These are phyloP conservation scores for Termitomyces sp. DNA, from an alignment of 768 basidiomycete genomes.

Conservation along the genomic window DNA sequence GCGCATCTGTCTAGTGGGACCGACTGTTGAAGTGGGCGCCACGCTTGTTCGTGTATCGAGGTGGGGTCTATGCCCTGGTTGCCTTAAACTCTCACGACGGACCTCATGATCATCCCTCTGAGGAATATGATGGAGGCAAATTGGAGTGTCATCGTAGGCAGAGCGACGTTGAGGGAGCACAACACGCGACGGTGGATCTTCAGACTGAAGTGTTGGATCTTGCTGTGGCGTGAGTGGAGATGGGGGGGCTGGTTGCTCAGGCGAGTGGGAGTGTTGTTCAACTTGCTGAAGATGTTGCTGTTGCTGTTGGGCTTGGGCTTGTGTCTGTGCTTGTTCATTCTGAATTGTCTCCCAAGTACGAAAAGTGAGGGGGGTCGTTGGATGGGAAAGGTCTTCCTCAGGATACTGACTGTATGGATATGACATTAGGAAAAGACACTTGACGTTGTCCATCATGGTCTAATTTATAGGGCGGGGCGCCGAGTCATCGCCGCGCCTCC, in stretches of 20 bases:
- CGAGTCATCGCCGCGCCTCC: constrained; percentile 23
- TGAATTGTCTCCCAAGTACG: constrained; percentile 38
- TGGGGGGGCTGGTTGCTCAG: constrained; percentile 20
- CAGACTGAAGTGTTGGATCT: constrained; percentile 23
- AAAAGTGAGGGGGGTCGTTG: constrained; percentile 39
- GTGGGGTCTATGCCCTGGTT: constrained; percentile 15
- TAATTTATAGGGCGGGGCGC: constrained; percentile 28
- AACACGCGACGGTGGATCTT: constrained; percentile 22
- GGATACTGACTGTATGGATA: constrained; percentile 39
- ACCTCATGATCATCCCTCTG: constrained; percentile 20
- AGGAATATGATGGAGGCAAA: constrained; percentile 23
- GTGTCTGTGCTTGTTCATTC: constrained; percentile 18
- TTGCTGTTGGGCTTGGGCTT: constrained; percentile 21
- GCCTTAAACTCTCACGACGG: constrained; percentile 20
- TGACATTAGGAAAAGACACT: constrained; percentile 36
- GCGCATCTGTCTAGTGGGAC: constrained; percentile 11
- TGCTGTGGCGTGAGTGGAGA: constrained; percentile 20
- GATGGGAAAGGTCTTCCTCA: constrained; percentile 41
- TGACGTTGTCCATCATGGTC: constrained; percentile 14
- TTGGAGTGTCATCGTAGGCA: constrained; percentile 23
- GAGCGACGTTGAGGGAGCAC: constrained; percentile 23
- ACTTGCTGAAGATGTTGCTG: constrained; percentile 15
- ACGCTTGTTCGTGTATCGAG: constrained; percentile 16
- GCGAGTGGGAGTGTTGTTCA: constrained; percentile 19
- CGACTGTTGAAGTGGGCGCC: constrained; percentile 7